Evolutionary conservation across 2,329 filamentous ascomycete genomes (phyloP), one percentile per base, ranked within the genome.

Genomic region (Pyrenochaeta sp.): DNA sequence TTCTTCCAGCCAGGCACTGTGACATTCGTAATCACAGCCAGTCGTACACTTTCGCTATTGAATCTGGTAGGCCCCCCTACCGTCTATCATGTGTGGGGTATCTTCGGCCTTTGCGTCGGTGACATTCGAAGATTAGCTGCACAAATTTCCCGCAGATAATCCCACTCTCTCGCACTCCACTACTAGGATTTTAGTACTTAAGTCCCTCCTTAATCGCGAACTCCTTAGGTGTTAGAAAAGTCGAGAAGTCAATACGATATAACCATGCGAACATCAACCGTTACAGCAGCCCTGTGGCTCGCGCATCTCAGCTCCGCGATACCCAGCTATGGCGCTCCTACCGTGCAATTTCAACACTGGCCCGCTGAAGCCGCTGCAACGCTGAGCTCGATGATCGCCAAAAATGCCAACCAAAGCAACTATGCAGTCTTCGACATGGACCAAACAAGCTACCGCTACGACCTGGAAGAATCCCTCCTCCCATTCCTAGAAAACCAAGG

Each of bases 381-480:
- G n/a, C 65, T 74, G 24, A 64, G 64, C 45, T 58, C 61, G 43
- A 74, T 74, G 71, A 74, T 74, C 39, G 24, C 52, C 24, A 62
- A 61, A 24, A 74, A 72, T 34, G 71, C 71, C 15, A 72, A 74
- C 48, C 66, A 72, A 52, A 71, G 67, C 64, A 70, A 70, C 59
- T 72, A 70, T 42, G 71, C 71, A 5, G 66, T 72, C 42, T 72
- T 74, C 55, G 71, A 74, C 55, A 72, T 72, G 68, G 71, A 74
- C 61, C 72, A 74, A 49, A 74, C 71, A 8, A 70, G 66, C 50
- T 74, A 71, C 52, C 64, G 65, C 27, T 69, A 72, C 40, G 71
- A 74, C 49, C 61, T 74, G 12, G 69, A 71, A 56, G 71, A 74
- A 50, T 69, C 69, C 1, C 61, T 72, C 3, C 57, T 74, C 12